These are phyloP conservation scores for Boletus huronensis DNA, from an alignment of 768 basidiomycete genomes.

Conservation along the genomic window DNA sequence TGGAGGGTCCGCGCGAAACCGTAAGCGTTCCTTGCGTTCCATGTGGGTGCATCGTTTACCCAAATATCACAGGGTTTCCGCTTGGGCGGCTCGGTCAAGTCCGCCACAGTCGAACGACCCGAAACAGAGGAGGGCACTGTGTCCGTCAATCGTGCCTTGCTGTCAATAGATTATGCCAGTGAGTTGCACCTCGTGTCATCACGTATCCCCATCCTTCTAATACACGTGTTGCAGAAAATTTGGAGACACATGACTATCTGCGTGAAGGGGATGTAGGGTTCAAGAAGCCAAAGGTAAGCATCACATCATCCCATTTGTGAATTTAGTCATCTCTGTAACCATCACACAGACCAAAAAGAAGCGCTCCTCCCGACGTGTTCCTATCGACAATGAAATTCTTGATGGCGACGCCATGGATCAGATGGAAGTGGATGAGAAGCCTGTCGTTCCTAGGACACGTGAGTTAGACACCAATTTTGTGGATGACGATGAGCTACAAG, in stretches of 20 bases:
- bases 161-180: slow-evolving; percentile 91
- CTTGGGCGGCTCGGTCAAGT: slow-evolving; percentile 60
- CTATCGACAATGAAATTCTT: slow-evolving; percentile 38
- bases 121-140: slow-evolving; percentile 49
- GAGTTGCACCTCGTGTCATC: slow-evolving; percentile 31
- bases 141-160: slow-evolving; percentile 71
- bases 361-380: slow-evolving; percentile 62
- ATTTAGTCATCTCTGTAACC: neutral
- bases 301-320: neutral
- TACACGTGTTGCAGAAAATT: slow-evolving; percentile 57
- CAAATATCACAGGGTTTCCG: slow-evolving; percentile 68
- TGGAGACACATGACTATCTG: slow-evolving; percentile 82
- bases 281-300: slow-evolving; percentile 83
- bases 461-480: slow-evolving; percentile 88
- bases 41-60: neutral
- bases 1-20: slow-evolving; percentile 69
- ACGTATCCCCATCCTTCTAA: slow-evolving; percentile 11
- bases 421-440: slow-evolving; percentile 82
- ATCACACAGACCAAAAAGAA: slow-evolving; percentile 88
- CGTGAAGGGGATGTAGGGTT: slow-evolving; percentile 92
- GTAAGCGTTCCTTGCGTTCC: slow-evolving; percentile 38
- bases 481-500: slow-evolving; percentile 98
- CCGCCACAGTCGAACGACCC: slow-evolving; percentile 35
- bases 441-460: slow-evolving; percentile 61
- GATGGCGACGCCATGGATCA: slow-evolving; percentile 22